phyloP scores from a whole-genome alignment of 169 alveolate species.

The Plasmodium sp. region DNA sequence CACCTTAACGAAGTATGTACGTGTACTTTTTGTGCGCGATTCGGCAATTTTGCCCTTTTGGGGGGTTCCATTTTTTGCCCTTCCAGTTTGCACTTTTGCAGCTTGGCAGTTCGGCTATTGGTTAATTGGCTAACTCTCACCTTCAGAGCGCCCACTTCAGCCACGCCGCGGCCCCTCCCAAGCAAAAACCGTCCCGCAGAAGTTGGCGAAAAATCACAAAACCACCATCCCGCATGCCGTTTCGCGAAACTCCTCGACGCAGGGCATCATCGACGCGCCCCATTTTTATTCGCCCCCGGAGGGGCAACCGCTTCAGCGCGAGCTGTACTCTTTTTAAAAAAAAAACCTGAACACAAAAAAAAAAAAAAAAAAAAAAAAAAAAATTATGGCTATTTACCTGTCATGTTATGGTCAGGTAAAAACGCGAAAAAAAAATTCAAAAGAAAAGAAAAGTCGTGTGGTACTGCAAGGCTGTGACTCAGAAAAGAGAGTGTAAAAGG shows the following conservation, averaged over 20 bases:
- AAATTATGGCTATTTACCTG: not conserved
- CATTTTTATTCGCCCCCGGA: not conserved
- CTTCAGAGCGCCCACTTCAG: not conserved
- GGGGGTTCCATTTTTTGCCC: not conserved
- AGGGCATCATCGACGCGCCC: not conserved
- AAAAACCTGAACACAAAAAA: not conserved
- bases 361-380: constrained; percentile 1
- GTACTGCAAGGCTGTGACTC: not conserved
- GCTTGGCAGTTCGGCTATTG: not conserved
- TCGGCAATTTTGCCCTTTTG: not conserved
- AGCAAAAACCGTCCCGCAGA: not conserved
- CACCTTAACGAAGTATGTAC: not conserved
- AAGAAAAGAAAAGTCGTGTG: not conserved
- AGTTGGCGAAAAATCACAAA: not conserved
- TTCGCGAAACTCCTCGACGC: not conserved
- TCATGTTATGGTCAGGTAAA: not conserved
- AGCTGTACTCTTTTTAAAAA: not conserved
- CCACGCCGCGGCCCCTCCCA: not conserved
- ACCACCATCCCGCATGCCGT: not conserved
- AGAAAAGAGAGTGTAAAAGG: not conserved
- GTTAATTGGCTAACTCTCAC: not conserved
- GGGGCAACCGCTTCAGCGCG: not conserved
- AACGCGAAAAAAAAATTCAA: not conserved
- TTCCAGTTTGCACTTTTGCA: not conserved
- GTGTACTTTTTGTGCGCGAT: not conserved